phyloP scores from a whole-genome alignment of 2,329 filamentous ascomycete species.

The Pseudocercospora cruenta region DNA sequence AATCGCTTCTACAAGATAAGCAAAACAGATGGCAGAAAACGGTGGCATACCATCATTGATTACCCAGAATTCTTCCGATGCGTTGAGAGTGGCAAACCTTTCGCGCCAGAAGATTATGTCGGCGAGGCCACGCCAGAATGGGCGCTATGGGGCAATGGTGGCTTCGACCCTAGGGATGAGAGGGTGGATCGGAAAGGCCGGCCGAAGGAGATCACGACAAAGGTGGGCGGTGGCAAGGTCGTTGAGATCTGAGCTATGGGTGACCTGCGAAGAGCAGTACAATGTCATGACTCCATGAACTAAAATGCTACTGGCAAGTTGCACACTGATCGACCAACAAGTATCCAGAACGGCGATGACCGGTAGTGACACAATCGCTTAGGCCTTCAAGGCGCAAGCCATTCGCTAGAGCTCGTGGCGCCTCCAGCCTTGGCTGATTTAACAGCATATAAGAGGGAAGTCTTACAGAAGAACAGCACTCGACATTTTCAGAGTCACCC shows the following conservation, averaged over 20 bases:
- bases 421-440: too few species aligned
- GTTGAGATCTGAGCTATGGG: background rate
- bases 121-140: slow-evolving; percentile 83
- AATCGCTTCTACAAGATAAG: slow-evolving; percentile 68
- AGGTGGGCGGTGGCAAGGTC: slow-evolving; percentile 15
- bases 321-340: too few species aligned
- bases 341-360: too few species aligned
- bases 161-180: slow-evolving; percentile 88
- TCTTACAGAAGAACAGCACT: too few species aligned
- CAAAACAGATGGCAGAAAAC: slow-evolving; percentile 53
- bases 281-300: too few species aligned
- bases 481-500: too few species aligned
- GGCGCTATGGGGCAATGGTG: slow-evolving; percentile 92
- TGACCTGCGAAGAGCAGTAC: too few species aligned
- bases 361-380: too few species aligned
- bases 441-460: too few species aligned
- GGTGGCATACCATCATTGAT: slow-evolving; percentile 89
- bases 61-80: slow-evolving; percentile 87
- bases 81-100: slow-evolving; percentile 68
- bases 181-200: slow-evolving; percentile 82
- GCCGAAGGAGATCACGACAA: slow-evolving; percentile 27
- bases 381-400: too few species aligned
- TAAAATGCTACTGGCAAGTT: too few species aligned
- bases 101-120: slow-evolving; percentile 89
- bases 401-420: too few species aligned